Conservation (phyloP, 768 basidiomycete species). For the Lentinula aciculospora region DNA sequence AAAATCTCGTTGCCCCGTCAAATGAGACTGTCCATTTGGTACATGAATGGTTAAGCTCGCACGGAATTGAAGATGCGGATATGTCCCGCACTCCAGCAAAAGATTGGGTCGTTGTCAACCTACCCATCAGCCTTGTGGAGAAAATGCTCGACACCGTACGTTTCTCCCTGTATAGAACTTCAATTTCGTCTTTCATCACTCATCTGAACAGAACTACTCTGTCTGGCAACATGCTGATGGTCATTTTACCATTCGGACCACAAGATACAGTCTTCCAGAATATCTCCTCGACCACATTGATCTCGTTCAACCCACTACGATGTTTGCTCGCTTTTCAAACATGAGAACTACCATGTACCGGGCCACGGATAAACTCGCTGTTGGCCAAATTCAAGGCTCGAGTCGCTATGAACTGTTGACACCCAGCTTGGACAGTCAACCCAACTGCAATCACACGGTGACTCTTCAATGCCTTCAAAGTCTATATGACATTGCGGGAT, state of each 20-base stretch:
- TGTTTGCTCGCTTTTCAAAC: conserved; percentile 46
- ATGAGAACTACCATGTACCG: conserved; percentile 35
- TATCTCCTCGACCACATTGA: conserved; percentile 57
- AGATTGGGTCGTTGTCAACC: conserved; percentile 60
- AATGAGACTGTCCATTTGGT: conserved; percentile 30
- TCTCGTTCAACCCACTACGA: conserved; percentile 67
- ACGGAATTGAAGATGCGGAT: conserved; percentile 29
- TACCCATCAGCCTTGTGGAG: conserved; percentile 57
- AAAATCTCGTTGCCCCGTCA: conserved; percentile 35
- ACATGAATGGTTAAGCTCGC: conserved; percentile 35
- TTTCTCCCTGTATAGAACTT: neutral
- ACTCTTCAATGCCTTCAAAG: conserved; percentile 49
- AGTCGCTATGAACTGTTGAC: neutral
- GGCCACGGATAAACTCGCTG: conserved; percentile 12
- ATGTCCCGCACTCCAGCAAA: conserved; percentile 49
- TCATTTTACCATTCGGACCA: conserved; percentile 55
- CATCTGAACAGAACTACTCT: conserved; percentile 45
- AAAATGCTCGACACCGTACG: conserved; percentile 64
- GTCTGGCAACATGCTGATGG: conserved; percentile 53
- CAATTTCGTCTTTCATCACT: no score
- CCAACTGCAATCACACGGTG: conserved; percentile 42
- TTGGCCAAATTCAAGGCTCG: conserved; percentile 8
- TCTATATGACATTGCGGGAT: conserved; percentile 48
- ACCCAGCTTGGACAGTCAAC: conserved; percentile 18
- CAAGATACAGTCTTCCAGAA: conserved; percentile 60